Percentiles rank a stretch among this genome's conserved stretches.
Conservation (phyloP, 805 yeast species). For the Cyberlindnera subsufficiens region DNA sequence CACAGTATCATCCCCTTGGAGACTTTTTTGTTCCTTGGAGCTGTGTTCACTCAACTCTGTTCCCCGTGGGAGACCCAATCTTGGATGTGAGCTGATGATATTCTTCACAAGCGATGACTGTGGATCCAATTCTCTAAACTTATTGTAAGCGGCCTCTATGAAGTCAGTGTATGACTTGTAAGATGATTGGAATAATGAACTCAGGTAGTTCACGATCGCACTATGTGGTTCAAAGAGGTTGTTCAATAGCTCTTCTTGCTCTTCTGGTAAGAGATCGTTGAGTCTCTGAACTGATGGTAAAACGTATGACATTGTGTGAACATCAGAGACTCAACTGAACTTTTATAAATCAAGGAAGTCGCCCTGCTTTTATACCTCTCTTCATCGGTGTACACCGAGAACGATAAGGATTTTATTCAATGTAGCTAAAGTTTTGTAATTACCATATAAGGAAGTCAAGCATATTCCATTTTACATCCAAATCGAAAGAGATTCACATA, state of each 20-base stretch:
- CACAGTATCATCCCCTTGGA: constrained; percentile 45
- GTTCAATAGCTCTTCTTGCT: constrained; percentile 38
- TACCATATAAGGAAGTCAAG: no score
- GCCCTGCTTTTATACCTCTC: background rate
- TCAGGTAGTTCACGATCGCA: constrained; percentile 15
- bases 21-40: constrained; percentile 60
- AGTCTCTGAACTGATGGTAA: constrained; percentile 29
- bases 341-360: no score
- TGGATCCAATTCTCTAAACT: constrained; percentile 14
- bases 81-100: constrained; percentile 88
- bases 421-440: no score
- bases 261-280: constrained; percentile 16
- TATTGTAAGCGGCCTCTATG: constrained; percentile 11
- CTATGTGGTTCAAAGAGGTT: constrained; percentile 21
- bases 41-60: constrained; percentile 59
- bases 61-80: constrained; percentile 62
- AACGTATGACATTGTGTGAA: constrained; percentile 11
- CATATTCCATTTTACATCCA: no score
- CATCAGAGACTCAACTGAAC: no score
- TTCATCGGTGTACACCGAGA: constrained; percentile 3
- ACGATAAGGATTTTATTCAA: no score
- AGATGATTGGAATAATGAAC: constrained; percentile 6
- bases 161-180: constrained; percentile 11
- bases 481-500: no score
- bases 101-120: constrained; percentile 18